Percentiles rank a stretch among this genome's conserved stretches.
phyloP scores from a whole-genome alignment of 1,284 basidiomycete species.

The Leccinum pallidistipes region DNA sequence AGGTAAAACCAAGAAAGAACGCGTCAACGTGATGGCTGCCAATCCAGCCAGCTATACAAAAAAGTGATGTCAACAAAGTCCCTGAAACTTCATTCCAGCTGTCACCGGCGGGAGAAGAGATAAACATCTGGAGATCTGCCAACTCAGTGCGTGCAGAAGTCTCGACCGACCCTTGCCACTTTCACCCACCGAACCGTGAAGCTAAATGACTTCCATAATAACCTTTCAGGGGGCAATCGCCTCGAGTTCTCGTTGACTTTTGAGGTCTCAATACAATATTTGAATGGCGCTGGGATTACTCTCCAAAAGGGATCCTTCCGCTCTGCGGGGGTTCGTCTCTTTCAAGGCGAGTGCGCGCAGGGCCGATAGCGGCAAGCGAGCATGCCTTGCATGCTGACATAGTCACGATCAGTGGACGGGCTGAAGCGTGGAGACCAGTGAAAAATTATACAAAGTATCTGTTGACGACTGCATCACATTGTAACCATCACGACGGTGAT shows the following conservation, averaged over 20 bases:
- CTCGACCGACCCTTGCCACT: conserved; percentile 13
- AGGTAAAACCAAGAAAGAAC: conserved; percentile 27
- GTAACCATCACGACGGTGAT: conserved; percentile 32
- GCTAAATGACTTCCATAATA: conserved; percentile 31
- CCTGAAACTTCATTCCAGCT: conserved; percentile 22
- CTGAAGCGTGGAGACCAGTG: conserved; percentile 2
- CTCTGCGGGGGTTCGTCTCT: conserved; percentile 4
- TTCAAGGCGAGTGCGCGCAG: not conserved
- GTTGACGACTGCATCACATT: conserved; percentile 16
- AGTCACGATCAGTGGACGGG: not conserved
- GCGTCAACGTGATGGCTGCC: conserved; percentile 20
- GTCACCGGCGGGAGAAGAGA: conserved; percentile 33
- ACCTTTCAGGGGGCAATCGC: conserved; percentile 17
- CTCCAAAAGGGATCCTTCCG: conserved; percentile 4
- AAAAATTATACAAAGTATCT: conserved; percentile 1
- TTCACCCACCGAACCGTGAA: conserved; percentile 15
- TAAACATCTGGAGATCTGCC: conserved; percentile 22
- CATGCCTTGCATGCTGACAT: not conserved
- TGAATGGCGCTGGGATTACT: conserved; percentile 4
- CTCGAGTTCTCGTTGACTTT: conserved; percentile 17
- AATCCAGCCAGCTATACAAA: conserved; percentile 22
- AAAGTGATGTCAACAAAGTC: conserved; percentile 24
- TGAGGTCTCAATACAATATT: conserved; percentile 12
- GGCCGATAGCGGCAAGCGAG: conserved; percentile 1
- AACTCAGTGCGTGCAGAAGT: conserved; percentile 17